Evolutionary conservation across 441 rosid genomes (phyloP).

Genomic region (Syzygium malaccense): DNA sequence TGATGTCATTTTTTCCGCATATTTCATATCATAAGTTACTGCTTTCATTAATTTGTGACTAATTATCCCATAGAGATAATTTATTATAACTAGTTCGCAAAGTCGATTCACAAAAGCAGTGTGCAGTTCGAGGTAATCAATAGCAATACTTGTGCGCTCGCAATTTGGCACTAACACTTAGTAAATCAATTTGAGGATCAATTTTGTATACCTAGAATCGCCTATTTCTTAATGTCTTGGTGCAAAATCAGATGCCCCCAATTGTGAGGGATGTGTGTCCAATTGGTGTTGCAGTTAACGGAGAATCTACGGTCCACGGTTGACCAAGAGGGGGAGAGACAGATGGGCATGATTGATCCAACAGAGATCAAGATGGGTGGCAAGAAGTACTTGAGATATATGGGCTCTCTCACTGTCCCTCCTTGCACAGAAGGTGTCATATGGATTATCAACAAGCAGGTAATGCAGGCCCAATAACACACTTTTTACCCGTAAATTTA

Average conservation of each 20-base stretch:
- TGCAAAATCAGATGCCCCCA: neutral
- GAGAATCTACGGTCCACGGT: constrained; percentile 7
- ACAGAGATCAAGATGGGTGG: constrained; percentile 21
- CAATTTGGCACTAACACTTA: neutral
- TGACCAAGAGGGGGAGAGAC: constrained; percentile 14
- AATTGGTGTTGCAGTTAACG: constrained; percentile 14
- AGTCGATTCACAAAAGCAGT: neutral
- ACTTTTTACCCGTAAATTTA: neutral
- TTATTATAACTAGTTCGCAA: neutral
- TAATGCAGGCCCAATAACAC: neutral
- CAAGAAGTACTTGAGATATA: constrained; percentile 27
- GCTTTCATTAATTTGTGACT: neutral
- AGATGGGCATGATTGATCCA: constrained; percentile 35
- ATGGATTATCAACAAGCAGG: constrained; percentile 44
- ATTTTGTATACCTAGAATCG: neutral
- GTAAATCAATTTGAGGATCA: neutral
- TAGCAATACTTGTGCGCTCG: neutral
- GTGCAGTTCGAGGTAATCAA: too few species aligned
- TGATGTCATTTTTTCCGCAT: neutral
- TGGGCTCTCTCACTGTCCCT: constrained; percentile 56
- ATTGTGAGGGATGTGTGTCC: neutral
- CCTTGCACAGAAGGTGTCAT: constrained; percentile 59
- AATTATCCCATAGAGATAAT: neutral
- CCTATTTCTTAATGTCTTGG: neutral
- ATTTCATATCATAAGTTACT: neutral